Evolutionary conservation across 495 filamentous ascomycete genomes (phyloP).

Genomic region (Xylaria longipes): DNA sequence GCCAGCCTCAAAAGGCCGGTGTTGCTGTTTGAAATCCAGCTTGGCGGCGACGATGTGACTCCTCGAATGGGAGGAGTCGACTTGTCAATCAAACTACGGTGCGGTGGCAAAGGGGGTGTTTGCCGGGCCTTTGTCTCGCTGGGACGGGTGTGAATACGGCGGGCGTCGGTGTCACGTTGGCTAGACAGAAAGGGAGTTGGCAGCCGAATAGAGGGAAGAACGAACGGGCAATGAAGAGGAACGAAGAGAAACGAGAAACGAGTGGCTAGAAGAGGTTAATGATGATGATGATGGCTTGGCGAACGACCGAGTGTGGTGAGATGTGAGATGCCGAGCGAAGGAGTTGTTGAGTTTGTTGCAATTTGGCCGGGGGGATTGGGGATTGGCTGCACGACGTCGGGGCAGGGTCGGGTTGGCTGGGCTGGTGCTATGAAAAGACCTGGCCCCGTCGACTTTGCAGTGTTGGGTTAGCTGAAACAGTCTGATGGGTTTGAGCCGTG

Average conservation of each 20-base stretch:
- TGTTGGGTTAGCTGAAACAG: slow-evolving; percentile 54
- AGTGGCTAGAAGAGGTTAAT: slow-evolving; percentile 10
- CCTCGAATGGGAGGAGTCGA: slow-evolving; percentile 38
- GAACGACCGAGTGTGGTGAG: slow-evolving; percentile 21
- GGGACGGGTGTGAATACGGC: slow-evolving; percentile 1
- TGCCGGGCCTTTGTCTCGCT: slow-evolving; percentile 4
- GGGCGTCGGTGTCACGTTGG: neutral
- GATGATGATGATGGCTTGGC: slow-evolving; percentile 18
- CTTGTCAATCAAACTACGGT: slow-evolving; percentile 21
- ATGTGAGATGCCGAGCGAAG: slow-evolving; percentile 23
- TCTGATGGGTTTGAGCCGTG: slow-evolving; percentile 46
- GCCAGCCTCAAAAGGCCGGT: slow-evolving; percentile 36
- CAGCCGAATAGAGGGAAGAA: neutral
- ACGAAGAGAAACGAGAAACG: slow-evolving; percentile 13
- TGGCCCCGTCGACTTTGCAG: slow-evolving; percentile 33
- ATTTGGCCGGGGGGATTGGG: slow-evolving; percentile 14
- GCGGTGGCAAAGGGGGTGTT: slow-evolving; percentile 1
- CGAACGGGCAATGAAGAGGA: slow-evolving; percentile 1
- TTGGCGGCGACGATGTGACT: slow-evolving; percentile 34
- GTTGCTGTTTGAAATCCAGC: slow-evolving; percentile 40
- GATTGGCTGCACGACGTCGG: slow-evolving; percentile 9
- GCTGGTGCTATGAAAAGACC: slow-evolving; percentile 24
- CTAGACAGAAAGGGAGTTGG: neutral
- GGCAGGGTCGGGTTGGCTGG: slow-evolving; percentile 8
- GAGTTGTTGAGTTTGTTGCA: slow-evolving; percentile 15